Conservation (phyloP, 257 asterid species). For the Verbascum thapsus region DNA sequence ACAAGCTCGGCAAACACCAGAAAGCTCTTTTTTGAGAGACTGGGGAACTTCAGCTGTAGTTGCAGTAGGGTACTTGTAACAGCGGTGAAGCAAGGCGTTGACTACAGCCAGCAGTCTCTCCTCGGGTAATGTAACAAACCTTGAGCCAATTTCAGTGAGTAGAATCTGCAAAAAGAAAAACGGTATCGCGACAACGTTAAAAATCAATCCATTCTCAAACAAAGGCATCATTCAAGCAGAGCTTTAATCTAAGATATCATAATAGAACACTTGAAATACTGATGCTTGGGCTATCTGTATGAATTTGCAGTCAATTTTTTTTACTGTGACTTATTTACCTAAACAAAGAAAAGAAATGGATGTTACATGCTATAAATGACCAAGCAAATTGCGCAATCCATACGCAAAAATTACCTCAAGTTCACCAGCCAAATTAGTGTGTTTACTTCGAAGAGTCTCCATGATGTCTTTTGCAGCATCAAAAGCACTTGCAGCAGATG, state of each 20-base stretch:
- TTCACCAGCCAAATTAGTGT: conserved; percentile 93
- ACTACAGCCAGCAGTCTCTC: conserved; percentile 98
- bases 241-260: conserved; percentile 11
- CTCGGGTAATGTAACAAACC: conserved; percentile 96
- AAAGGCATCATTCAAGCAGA: conserved; percentile 22
- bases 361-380: conserved; percentile 16
- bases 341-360: conserved; percentile 16
- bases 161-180: conserved; percentile 56
- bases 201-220: conserved; percentile 9
- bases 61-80: conserved; percentile 98
- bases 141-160: conserved; percentile 95
- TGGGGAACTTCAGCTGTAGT: conserved; percentile 99
- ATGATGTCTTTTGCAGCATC: conserved; percentile 99
- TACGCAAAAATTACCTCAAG: conserved; percentile 69
- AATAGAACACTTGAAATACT: conserved; percentile 6
- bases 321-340: conserved; percentile 15
- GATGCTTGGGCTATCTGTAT: neutral
- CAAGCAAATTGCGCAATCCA: conserved; percentile 24
- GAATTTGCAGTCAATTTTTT: conserved; percentile 15
- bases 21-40: conserved; percentile 95
- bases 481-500: conserved; percentile 95
- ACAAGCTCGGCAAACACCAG: conserved; percentile 99
- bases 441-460: conserved; percentile 96
- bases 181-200: conserved; percentile 14
- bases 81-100: conserved; percentile 97